Conservation (phyloP, 139 green algal genomes). For the Chlorella sp. region DNA sequence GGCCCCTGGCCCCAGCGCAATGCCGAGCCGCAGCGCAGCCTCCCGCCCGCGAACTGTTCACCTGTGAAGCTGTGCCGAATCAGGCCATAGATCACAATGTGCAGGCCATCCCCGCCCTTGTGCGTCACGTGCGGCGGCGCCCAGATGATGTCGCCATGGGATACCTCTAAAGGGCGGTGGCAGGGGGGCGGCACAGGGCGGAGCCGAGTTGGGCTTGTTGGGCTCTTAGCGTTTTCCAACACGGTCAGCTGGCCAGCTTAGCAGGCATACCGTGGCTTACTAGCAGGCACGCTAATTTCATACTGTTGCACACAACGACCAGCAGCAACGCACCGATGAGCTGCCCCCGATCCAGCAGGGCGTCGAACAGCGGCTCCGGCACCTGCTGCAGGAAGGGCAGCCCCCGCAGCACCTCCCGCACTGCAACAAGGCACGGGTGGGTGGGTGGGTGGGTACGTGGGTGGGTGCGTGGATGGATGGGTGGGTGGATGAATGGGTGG, state of each 20-base stretch:
- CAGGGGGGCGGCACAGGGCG: neutral
- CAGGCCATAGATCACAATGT: slow-evolving; percentile 51
- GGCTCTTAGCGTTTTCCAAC: too few relatives aligned
- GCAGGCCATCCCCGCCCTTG: slow-evolving; percentile 20
- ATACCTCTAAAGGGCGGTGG: slow-evolving; percentile 2
- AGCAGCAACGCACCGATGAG: slow-evolving; percentile 34
- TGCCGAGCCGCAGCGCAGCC: neutral
- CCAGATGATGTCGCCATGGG: slow-evolving; percentile 17
- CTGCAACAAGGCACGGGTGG: neutral
- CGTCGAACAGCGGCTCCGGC: slow-evolving; percentile 30
- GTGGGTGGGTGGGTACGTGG: too few relatives aligned
- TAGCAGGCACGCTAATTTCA: neutral
- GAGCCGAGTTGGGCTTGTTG: too few relatives aligned
- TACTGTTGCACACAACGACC: neutral
- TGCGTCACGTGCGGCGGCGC: neutral
- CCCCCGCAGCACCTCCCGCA: slow-evolving; percentile 56
- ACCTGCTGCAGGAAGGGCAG: slow-evolving; percentile 65
- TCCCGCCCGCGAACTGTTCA: neutral
- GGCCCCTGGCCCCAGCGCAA: too few relatives aligned
- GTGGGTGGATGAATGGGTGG: too few relatives aligned
- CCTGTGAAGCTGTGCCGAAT: slow-evolving; percentile 42
- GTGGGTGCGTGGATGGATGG: too few relatives aligned
- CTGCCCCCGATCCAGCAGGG: slow-evolving; percentile 40
- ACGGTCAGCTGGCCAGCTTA: too few relatives aligned
- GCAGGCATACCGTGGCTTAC: too few relatives aligned